Base-by-base conservation (phyloP, 495 filamentous ascomycete species). In the Penicillium alfredii region DNA sequence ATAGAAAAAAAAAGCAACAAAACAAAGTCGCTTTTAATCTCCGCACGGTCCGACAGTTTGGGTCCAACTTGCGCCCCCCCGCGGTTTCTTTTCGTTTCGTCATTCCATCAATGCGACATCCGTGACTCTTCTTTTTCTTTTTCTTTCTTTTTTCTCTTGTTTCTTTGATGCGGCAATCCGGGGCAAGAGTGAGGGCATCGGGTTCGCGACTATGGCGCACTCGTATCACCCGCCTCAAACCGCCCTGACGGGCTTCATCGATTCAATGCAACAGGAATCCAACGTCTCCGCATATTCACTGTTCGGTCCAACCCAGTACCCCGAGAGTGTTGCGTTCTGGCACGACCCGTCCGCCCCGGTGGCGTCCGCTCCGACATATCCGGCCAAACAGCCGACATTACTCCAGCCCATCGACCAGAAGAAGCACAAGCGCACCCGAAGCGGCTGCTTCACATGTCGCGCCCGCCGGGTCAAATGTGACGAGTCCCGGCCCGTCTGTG, bases 361-460 rank as follows among this genome's bases (percentile, higher is more conserved):
- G 40, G 33, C 50, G 21, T 30, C 56, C 35, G 40, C 47, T 16
- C 41, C 59, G 15, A 43, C 52, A 17, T 58, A 56, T 36, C 48
- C 58, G 18, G 24, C 55, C 30, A 56, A 62, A 44, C 51, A 63
- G 25, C 53, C 48, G 26, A 43, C 53, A 12, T 37, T 56, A 13
- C 54, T 60, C 14, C 60, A 60, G 40, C 49, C 57, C 19, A 34
- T 53, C 25, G 89, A 95, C 37, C 81, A 85, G 47, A 84, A 94
- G 48, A 98, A 96, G 57, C 90, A 96, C 52, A 83, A 89, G 32
- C 80, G 92, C 42, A 96, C 92, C 29, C 73, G 92, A 44, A 94
- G 86, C 39, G 92, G 92, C 21, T 98, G 92, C 64, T 94, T 84
- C 61, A 98, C 92, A 9, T 98, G 92, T 56, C 77, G 92, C 50